Evolutionary conservation across 2,329 filamentous ascomycete genomes (phyloP).

Genomic region (Neocatenulostroma microsporum): DNA sequence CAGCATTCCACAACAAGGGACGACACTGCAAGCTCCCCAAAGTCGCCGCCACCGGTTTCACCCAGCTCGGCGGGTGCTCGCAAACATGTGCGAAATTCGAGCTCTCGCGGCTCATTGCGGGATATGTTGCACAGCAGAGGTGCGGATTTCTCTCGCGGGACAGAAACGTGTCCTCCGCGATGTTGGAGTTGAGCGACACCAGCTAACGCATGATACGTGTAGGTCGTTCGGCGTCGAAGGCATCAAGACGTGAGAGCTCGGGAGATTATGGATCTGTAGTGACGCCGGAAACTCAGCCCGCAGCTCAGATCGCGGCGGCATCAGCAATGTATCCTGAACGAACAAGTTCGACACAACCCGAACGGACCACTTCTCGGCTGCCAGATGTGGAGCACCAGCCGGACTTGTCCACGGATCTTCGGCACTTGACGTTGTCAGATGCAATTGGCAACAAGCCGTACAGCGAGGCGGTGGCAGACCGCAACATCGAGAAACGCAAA

Average conservation of each 20-base stretch:
- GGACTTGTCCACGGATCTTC: conserved; percentile 10
- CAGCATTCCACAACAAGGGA: conserved; percentile 3
- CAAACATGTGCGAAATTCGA: conserved; percentile 1
- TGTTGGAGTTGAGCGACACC: background rate
- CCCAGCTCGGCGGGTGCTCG: background rate
- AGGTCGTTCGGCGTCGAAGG: background rate
- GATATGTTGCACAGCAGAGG: conserved; percentile 7
- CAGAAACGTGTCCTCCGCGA: too few species aligned
- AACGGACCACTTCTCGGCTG: conserved; percentile 1
- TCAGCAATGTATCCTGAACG: too few species aligned
- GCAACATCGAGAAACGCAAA: conserved; percentile 42
- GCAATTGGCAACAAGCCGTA: conserved; percentile 30
- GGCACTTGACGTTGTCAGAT: conserved; percentile 4
- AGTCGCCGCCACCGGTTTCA: conserved; percentile 5
- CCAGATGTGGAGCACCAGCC: conserved; percentile 6
- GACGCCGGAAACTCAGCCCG: background rate
- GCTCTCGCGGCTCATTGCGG: conserved; percentile 6
- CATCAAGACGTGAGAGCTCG: too few species aligned
- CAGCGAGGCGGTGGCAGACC: conserved; percentile 57
- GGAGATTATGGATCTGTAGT: too few species aligned
- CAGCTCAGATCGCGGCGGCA: too few species aligned
- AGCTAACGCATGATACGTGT: background rate
- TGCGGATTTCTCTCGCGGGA: too few species aligned
- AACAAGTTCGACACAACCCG: background rate
- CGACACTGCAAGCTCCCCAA: conserved; percentile 2